These are phyloP conservation scores for Penstemon newberryi DNA, from an alignment of 257 asterid species.

Conservation along the genomic window DNA sequence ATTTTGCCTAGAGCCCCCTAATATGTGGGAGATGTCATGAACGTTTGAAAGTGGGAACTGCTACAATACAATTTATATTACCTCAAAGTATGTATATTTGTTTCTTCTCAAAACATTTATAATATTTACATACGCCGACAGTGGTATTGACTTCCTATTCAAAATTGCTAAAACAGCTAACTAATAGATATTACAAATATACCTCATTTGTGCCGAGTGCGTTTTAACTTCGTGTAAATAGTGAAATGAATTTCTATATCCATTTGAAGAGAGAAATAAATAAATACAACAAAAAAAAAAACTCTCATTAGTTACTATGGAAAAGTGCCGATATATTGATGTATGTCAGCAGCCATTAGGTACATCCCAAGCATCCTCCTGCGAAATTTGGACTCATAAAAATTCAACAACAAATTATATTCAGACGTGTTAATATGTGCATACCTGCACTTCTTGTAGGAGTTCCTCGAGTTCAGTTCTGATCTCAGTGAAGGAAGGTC, in stretches of 20 bases:
- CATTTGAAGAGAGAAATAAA: constrained; percentile 2
- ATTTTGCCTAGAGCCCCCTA: too few relatives aligned
- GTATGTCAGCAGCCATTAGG: constrained; percentile 39
- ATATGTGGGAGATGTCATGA: too few relatives aligned
- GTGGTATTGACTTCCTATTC: constrained; percentile 31
- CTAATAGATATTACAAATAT: constrained; percentile 23
- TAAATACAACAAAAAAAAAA: constrained; percentile 8
- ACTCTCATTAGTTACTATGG: constrained; percentile 35
- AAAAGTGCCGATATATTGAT: constrained; percentile 27
- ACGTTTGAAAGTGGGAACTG: too few relatives aligned
- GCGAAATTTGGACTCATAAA: constrained; percentile 21
- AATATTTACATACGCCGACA: constrained; percentile 21
- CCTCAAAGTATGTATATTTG: neutral
- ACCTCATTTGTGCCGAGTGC: constrained; percentile 17
- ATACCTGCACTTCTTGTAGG: constrained; percentile 57
- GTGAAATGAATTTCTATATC: constrained; percentile 27
- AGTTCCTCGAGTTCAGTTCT: constrained; percentile 67
- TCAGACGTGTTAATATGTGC: neutral
- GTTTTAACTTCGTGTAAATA: constrained; percentile 19
- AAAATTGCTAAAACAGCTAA: constrained; percentile 33
- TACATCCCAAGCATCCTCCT: constrained; percentile 51
- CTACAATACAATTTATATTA: too few relatives aligned
- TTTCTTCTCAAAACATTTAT: neutral
- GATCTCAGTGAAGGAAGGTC: constrained; percentile 76
- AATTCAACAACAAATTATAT: neutral